phyloP scores from a whole-genome alignment of 805 yeast species.

The Hyphopichia homilentoma region DNA sequence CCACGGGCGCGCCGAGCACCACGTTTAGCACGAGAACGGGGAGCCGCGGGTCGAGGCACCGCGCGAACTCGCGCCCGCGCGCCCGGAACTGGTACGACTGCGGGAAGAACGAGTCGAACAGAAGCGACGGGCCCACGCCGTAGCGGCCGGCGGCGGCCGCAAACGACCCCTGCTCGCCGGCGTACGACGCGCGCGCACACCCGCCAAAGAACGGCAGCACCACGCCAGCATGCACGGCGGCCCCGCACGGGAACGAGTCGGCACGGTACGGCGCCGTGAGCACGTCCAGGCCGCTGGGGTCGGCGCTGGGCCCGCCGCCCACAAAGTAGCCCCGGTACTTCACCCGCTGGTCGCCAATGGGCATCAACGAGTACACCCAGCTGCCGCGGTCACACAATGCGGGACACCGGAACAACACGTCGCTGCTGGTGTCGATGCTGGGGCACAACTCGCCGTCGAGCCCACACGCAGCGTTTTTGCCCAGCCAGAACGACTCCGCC shows the following conservation, averaged over 20 bases:
- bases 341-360: conserved; percentile 65
- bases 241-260: conserved; percentile 86
- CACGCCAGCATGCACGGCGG: conserved; percentile 84
- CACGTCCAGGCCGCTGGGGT: conserved; percentile 13
- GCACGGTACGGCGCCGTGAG: conserved; percentile 71
- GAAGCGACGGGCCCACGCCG: conserved; percentile 52
- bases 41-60: conserved; percentile 70
- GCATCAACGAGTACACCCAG: conserved; percentile 68
- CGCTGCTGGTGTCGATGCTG: conserved; percentile 38
- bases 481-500: conserved; percentile 59
- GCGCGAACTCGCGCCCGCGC: conserved; percentile 27
- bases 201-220: conserved; percentile 77
- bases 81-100: conserved; percentile 60
- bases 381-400: conserved; percentile 81
- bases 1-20: conserved; percentile 58
- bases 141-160: conserved; percentile 45
- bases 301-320: conserved; percentile 60
- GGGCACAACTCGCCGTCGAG: conserved; percentile 59
- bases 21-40: conserved; percentile 56
- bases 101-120: conserved; percentile 72
- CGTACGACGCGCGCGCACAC: conserved; percentile 63
- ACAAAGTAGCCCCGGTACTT: conserved; percentile 71
- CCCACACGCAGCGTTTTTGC: conserved; percentile 77
- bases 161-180: conserved; percentile 47
- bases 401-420: conserved; percentile 71